Evolutionary conservation across 306 rosid species (phyloP).

Genomic region (Prunus mongolica): DNA sequence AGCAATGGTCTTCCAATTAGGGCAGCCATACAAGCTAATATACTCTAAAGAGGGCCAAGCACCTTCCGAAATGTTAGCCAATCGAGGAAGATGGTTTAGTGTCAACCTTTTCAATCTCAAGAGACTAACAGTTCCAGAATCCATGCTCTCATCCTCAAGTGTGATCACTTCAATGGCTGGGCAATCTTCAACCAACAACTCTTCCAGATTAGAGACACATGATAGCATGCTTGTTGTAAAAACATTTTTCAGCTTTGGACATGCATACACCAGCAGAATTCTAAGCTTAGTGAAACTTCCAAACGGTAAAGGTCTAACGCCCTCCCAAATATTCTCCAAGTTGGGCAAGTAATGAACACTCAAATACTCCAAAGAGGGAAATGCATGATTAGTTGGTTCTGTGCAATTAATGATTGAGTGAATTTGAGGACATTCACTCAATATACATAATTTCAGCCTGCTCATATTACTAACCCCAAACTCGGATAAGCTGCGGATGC

Average conservation of each 20-base stretch:
- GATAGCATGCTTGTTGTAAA: background rate
- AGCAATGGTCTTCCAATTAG: background rate
- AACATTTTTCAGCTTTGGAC: slow-evolving; percentile 1
- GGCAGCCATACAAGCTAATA: background rate
- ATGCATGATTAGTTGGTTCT: background rate
- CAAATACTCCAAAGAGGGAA: background rate
- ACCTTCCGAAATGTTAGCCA: background rate
- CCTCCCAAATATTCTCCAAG: background rate
- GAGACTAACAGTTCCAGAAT: background rate
- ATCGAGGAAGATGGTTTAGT: background rate
- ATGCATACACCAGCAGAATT: background rate
- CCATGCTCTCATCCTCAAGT: background rate
- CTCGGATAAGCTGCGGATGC: background rate
- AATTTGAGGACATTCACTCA: slow-evolving; percentile 3
- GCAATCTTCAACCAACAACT: slow-evolving; percentile 1
- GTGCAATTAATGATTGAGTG: background rate
- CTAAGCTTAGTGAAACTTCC: slow-evolving; percentile 2
- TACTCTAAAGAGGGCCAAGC: background rate
- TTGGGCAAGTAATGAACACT: background rate
- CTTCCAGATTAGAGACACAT: background rate
- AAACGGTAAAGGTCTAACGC: background rate
- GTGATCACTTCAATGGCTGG: background rate
- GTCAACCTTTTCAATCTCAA: background rate
- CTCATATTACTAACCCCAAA: background rate
- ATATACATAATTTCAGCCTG: background rate